These are phyloP conservation scores for Rubia peregrina DNA, from an alignment of 305 asterid genomes.

Conservation along the genomic window DNA sequence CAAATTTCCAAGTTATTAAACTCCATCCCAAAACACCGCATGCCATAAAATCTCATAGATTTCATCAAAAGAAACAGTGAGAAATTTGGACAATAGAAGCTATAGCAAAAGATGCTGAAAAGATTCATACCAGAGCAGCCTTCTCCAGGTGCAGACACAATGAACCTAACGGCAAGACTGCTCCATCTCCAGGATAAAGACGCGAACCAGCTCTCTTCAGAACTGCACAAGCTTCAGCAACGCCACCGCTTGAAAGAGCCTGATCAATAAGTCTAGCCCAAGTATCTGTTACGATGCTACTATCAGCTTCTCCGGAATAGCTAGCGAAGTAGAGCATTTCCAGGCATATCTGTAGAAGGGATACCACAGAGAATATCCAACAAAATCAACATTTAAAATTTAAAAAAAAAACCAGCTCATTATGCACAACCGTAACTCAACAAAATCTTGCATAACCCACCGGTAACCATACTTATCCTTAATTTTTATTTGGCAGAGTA, in stretches of 20 bases:
- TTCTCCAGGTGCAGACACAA: constrained; percentile 88
- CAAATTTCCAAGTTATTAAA: background rate
- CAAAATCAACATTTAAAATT: background rate
- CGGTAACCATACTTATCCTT: background rate
- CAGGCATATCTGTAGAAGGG: constrained; percentile 58
- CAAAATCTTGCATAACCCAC: background rate
- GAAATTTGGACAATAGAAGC: constrained; percentile 1
- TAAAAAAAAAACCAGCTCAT: too few relatives aligned
- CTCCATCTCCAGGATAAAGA: constrained; percentile 83
- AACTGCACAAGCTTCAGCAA: constrained; percentile 90
- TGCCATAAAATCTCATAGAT: background rate
- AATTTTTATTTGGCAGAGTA: background rate
- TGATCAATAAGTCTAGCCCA: constrained; percentile 96
- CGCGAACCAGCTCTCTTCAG: constrained; percentile 80
- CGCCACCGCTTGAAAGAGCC: constrained; percentile 85
- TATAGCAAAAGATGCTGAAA: background rate
- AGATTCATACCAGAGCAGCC: constrained; percentile 66
- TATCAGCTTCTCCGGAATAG: constrained; percentile 91
- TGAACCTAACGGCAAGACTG: constrained; percentile 75
- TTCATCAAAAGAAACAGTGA: background rate
- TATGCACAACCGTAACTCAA: background rate
- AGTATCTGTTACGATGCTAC: constrained; percentile 80
- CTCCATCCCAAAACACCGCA: background rate
- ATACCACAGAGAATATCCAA: constrained; percentile 11
- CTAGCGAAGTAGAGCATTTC: constrained; percentile 96